Evolutionary conservation across 768 basidiomycete species (phyloP), one percentile per base, ranked within the genome.

Genomic region (Asterophora lycoperdoides): DNA sequence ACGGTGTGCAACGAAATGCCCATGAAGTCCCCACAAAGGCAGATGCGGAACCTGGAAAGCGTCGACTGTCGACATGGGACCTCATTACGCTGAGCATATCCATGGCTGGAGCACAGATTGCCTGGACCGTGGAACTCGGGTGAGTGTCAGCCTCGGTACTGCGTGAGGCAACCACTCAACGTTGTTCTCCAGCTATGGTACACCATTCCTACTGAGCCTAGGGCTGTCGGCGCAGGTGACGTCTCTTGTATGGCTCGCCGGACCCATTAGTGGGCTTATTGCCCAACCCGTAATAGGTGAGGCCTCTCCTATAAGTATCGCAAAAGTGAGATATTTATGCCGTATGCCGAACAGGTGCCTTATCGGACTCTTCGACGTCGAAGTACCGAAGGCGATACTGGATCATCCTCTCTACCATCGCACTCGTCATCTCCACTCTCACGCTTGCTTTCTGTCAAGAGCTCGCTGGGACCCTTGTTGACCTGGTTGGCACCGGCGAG

Each of bases 221-320:
- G 77, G 77, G 44, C 67, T 98, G 20, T 85, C 92, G 0, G 94
- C 93, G 62, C 84, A 91, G 62, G 72, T 93, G 13, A 97, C 96
- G 0, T 88, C 90, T 46, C 78, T 97, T 7, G 95, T 99, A 30
- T 99, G 96, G 96, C 76, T 91, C 33, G 89, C 89, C 48, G 89
- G 95, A 8, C 96, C 96, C 4, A 91, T 99, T 52, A 93, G 90
- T 53, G 96, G 96, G 13, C 74, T 99, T 39, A 73, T 99, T 43
- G 93, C 93, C 4, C 96, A 99, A 64, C 96, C 96, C n/a, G 76
- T 98, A 47, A 96, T 99, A 58, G 96, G 95, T 91, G 57, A 52
- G 75, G 44, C 15, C n/a, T 15, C 51, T 39, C 53, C 62, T 58
- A 60, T 57, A 41, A 38, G 34, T 39, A n/a, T 37, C 18, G n/a